phyloP scores from a whole-genome alignment of 805 yeast species.

The Spathaspora hagerdaliae region DNA sequence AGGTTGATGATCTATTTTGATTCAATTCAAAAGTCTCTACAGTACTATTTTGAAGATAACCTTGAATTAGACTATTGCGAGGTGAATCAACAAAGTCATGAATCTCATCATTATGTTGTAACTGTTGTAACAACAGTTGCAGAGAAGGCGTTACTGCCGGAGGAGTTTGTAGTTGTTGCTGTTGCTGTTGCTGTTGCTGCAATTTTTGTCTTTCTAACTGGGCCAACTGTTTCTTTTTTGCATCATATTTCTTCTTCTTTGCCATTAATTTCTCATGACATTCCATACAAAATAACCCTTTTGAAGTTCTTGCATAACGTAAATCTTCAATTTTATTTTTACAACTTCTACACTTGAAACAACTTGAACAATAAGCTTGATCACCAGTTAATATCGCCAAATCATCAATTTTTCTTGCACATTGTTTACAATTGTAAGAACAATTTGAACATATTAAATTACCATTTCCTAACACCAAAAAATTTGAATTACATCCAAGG shows the following conservation, averaged over 20 bases:
- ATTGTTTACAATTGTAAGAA: constrained; percentile 83
- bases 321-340: constrained; percentile 80
- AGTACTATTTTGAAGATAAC: neutral
- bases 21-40: neutral
- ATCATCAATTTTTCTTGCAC: constrained; percentile 85
- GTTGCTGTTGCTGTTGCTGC: neutral
- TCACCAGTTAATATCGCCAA: constrained; percentile 93
- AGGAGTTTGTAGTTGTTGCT: neutral
- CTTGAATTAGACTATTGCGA: constrained; percentile 5
- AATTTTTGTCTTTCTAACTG: constrained; percentile 1
- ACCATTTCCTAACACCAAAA: constrained; percentile 90
- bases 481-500: constrained; percentile 83
- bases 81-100: neutral
- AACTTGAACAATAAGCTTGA: constrained; percentile 86
- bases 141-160: neutral
- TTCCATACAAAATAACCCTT: constrained; percentile 87
- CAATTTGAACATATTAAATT: constrained; percentile 85
- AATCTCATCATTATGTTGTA: neutral
- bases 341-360: constrained; percentile 89
- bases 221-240: constrained; percentile 32
- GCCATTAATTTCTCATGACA: constrained; percentile 85
- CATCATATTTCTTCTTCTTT: constrained; percentile 64
- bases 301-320: constrained; percentile 87
- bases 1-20: neutral
- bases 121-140: neutral